Conservation (phyloP, 2,329 filamentous ascomycete species). For the Eutypella sp. region DNA sequence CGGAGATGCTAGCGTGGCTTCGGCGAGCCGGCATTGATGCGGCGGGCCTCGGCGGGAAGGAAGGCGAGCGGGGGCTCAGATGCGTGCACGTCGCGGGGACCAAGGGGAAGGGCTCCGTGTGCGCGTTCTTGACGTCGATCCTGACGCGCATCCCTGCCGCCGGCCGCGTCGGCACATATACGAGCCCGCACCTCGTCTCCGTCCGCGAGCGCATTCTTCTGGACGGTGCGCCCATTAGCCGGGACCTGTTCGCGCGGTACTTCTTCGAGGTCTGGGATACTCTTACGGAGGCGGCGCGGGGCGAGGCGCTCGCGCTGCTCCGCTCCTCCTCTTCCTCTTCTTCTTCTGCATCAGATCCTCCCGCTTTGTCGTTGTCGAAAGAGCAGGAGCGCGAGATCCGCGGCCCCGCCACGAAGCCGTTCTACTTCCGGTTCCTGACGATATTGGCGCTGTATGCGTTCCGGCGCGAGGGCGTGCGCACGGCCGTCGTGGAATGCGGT, state of each 20-base stretch:
- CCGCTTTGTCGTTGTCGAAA: constrained; percentile 7
- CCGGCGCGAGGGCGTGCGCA: constrained; percentile 66
- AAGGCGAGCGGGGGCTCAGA: constrained; percentile 15
- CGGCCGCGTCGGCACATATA: constrained; percentile 66
- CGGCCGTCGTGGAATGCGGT: constrained; percentile 84
- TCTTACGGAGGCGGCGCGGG: constrained; percentile 35
- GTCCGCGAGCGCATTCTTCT: constrained; percentile 83
- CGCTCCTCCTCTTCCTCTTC: not conserved
- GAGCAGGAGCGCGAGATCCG: constrained; percentile 47
- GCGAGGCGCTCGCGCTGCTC: no score
- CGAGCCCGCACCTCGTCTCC: constrained; percentile 78
- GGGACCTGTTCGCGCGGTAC: constrained; percentile 65
- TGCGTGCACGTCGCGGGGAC: constrained; percentile 85
- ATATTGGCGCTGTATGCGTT: constrained; percentile 85
- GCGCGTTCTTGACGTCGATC: constrained; percentile 76
- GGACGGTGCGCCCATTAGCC: constrained; percentile 64
- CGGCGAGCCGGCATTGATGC: constrained; percentile 66
- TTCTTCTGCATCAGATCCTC: not conserved
- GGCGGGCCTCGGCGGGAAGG: constrained; percentile 36
- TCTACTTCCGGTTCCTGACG: constrained; percentile 89
- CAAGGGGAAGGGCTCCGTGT: constrained; percentile 90
- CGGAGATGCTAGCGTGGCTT: constrained; percentile 78
- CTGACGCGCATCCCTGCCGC: constrained; percentile 44
- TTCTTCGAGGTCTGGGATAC: constrained; percentile 83
- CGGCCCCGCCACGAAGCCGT: constrained; percentile 66